Conservation (phyloP, 2,329 filamentous ascomycete species). For the Alternaria sp. region DNA sequence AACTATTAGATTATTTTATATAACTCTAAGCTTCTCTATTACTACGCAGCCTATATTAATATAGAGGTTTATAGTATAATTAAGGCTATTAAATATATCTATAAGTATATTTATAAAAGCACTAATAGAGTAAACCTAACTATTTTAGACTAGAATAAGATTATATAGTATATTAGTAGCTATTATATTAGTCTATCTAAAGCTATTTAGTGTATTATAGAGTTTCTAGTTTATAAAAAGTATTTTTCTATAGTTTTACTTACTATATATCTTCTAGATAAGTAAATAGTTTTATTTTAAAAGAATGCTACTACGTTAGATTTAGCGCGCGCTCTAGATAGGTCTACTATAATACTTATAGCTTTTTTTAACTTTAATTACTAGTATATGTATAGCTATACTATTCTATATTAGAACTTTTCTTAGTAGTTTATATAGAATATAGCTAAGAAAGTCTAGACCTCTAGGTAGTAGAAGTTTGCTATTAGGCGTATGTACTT, state of each 20-base stretch:
- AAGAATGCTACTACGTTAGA: neutral
- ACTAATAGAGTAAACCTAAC: neutral
- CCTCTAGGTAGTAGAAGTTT: neutral
- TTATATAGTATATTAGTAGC: neutral
- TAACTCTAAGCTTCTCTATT: neutral
- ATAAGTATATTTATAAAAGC: neutral
- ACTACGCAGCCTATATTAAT: neutral
- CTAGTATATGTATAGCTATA: neutral
- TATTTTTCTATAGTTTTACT: neutral
- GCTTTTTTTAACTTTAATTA: neutral
- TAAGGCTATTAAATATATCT: neutral
- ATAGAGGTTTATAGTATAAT: neutral
- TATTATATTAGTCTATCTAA: neutral
- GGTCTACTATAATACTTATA: neutral
- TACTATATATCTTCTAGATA: neutral
- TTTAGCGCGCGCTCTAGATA: neutral
- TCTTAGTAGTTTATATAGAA: neutral
- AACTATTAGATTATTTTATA: neutral
- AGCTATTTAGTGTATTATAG: neutral
- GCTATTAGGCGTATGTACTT: neutral
- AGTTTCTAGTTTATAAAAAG: neutral
- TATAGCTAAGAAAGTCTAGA: neutral
- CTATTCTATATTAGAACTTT: neutral
- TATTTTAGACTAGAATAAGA: neutral
- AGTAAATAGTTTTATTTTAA: neutral